Conservation (phyloP, 106 monocot species). For the Allium sativum region DNA sequence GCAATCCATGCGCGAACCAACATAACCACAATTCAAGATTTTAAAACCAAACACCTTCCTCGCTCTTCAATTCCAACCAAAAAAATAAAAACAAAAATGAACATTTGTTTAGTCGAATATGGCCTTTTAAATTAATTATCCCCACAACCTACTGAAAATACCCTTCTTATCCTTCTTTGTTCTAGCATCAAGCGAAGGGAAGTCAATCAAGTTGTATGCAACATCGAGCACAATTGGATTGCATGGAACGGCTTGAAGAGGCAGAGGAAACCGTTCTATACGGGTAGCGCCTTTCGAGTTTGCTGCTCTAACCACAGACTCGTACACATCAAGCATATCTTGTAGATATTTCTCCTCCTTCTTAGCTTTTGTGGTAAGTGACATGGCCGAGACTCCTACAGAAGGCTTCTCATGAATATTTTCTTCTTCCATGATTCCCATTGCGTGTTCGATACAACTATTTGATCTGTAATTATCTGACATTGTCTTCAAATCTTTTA, state of each 20-base stretch:
- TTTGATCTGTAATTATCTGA: constrained; percentile 70
- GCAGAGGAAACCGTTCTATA: constrained; percentile 71
- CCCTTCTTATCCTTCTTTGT: constrained; percentile 96
- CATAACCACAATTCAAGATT: too few relatives aligned
- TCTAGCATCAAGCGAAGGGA: constrained; percentile 79
- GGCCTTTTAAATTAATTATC: constrained; percentile 20
- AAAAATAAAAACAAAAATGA: too few relatives aligned
- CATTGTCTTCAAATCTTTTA: constrained; percentile 52
- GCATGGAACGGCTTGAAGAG: constrained; percentile 73
- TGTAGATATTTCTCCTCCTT: constrained; percentile 66
- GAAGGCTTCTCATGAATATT: constrained; percentile 69
- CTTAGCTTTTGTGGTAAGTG: constrained; percentile 46
- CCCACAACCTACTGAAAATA: constrained; percentile 63
- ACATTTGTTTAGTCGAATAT: too few relatives aligned
- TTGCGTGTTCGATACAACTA: constrained; percentile 86
- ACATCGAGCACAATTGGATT: constrained; percentile 92
- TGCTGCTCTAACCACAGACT: constrained; percentile 54
- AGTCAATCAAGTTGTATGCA: constrained; percentile 81
- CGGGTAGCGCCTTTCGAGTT: constrained; percentile 35
- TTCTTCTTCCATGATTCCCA: constrained; percentile 87
- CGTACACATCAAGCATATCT: constrained; percentile 75
- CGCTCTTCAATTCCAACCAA: too few relatives aligned
- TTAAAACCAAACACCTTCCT: too few relatives aligned
- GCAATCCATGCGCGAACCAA: too few relatives aligned
- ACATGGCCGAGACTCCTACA: constrained; percentile 69